A percentile compares a stretch with the other conserved stretches of the same genome.
phyloP scores from a whole-genome alignment of 78 protist genomes.

The Dictyostelium intermedium region DNA sequence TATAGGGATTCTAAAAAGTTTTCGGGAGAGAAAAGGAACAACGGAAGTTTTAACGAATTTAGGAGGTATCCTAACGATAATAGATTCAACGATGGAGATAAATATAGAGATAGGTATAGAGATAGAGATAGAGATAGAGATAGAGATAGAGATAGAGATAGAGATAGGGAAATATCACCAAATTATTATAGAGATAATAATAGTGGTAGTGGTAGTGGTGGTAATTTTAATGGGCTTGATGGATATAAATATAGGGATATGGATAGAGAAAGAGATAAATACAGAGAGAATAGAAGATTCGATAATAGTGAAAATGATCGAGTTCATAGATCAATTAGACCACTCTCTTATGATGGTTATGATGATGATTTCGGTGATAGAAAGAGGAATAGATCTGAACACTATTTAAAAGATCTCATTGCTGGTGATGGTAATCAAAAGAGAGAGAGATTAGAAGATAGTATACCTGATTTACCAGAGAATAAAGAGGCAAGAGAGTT shows the following conservation, averaged over 20 bases:
- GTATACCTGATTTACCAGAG: slow-evolving; percentile 74
- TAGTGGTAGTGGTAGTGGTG: neutral
- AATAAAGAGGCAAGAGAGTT: slow-evolving; percentile 53
- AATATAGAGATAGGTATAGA: neutral
- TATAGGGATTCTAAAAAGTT: neutral
- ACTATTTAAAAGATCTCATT: neutral
- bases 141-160: no score
- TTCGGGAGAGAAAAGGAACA: neutral
- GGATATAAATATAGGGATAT: neutral
- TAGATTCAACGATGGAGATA: neutral
- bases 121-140: neutral
- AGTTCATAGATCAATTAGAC: neutral
- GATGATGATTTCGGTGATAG: neutral
- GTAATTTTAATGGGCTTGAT: no score
- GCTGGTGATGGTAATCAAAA: neutral
- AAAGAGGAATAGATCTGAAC: neutral
- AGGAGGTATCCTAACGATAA: neutral
- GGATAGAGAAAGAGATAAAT: slow-evolving; percentile 5
- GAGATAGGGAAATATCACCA: neutral
- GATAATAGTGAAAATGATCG: neutral
- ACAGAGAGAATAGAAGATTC: neutral
- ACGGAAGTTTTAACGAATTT: neutral
- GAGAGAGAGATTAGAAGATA: neutral
- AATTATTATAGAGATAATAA: neutral
- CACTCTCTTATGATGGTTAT: neutral